Evolutionary conservation across 176 grass and related monocot genomes (phyloP).

Genomic region (Eragrostis nindensis): DNA sequence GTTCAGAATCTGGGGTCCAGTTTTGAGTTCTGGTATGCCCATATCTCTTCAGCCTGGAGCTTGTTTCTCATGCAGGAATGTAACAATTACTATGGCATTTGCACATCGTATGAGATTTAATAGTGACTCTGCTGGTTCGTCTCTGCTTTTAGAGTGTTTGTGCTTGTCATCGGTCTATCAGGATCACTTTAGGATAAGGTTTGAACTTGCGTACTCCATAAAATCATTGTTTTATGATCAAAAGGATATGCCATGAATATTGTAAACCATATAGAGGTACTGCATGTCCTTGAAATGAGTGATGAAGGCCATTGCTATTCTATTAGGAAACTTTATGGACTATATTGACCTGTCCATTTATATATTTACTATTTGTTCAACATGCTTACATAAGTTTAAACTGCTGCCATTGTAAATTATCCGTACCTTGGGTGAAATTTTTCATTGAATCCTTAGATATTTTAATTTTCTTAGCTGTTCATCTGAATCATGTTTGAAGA

Average conservation of each 20-base stretch:
- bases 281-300: conserved; percentile 8
- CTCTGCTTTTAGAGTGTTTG: not conserved
- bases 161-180: conserved; percentile 16
- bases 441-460: not conserved
- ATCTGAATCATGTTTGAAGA: not conserved
- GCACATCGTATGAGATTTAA: too few relatives aligned
- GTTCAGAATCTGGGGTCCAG: not conserved
- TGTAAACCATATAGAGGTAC: not conserved
- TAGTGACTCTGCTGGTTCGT: not conserved
- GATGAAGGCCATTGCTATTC: not conserved
- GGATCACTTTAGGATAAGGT: conserved; percentile 11
- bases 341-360: not conserved
- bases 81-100: too few relatives aligned
- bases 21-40: not conserved
- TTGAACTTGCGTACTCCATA: conserved; percentile 2
- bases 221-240: not conserved
- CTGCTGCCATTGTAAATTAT: not conserved
- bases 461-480: conserved; percentile 20
- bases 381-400: not conserved
- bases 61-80: conserved; percentile 10
- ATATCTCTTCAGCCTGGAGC: not conserved
- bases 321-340: not conserved
- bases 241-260: conserved; percentile 19
- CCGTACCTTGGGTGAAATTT: conserved; percentile 22
- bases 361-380: not conserved